Conservation (phyloP, 106 monocot genomes). For the Narthecium ossifragum region DNA sequence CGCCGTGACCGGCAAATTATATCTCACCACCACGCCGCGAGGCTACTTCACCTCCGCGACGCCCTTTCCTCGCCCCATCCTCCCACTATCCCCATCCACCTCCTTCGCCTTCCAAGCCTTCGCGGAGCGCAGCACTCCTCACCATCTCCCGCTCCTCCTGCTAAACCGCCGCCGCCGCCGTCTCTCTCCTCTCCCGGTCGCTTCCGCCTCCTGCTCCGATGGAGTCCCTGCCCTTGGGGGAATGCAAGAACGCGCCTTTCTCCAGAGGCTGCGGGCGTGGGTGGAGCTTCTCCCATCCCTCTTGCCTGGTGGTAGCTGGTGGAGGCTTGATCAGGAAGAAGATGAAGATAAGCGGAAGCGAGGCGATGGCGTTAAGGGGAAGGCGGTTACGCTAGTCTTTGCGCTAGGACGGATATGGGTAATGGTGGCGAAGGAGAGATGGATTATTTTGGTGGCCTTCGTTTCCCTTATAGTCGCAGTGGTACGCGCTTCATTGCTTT, state of each 20-base stretch:
- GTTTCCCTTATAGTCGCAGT: slow-evolving; percentile 38
- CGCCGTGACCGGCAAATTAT: neutral
- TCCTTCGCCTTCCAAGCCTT: neutral
- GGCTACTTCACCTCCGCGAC: neutral
- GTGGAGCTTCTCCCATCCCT: slow-evolving; percentile 10
- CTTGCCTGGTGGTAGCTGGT: slow-evolving; percentile 51
- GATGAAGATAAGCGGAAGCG: slow-evolving; percentile 9
- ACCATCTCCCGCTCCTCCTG: neutral
- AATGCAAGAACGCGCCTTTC: neutral
- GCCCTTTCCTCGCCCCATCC: neutral
- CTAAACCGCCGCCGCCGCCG: neutral
- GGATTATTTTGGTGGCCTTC: slow-evolving; percentile 44
- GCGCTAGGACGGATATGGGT: slow-evolving; percentile 54
- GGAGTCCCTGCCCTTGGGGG: neutral
- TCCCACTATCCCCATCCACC: neutral
- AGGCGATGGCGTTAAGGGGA: slow-evolving; percentile 2
- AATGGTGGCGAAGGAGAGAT: slow-evolving; percentile 38
- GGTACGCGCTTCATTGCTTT: slow-evolving; percentile 15
- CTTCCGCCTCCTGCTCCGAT: slow-evolving; percentile 1
- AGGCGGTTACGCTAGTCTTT: slow-evolving; percentile 13
- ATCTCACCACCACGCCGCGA: neutral
- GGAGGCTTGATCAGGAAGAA: slow-evolving; percentile 23
- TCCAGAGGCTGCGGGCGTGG: slow-evolving; percentile 23
- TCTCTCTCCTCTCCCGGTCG: neutral
- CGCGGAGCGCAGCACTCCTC: neutral